Evolutionary conservation across 495 filamentous ascomycete genomes (phyloP).

Genomic region (Neurospora sublineolata): DNA sequence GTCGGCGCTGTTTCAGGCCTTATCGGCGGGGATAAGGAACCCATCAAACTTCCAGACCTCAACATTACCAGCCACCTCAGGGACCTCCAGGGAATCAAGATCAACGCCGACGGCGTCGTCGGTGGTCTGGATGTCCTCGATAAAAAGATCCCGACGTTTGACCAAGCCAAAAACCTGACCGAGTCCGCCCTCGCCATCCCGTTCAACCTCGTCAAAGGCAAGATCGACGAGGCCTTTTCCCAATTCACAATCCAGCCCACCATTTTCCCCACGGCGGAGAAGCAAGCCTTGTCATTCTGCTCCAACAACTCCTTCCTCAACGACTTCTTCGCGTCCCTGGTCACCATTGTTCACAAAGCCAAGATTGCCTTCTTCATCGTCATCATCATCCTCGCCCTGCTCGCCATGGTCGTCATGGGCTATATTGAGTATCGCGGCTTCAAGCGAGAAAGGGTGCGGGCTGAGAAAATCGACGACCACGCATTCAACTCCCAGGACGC

Average conservation of each 20-base stretch:
- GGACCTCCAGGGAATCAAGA: constrained; percentile 55
- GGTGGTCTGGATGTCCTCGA: constrained; percentile 57
- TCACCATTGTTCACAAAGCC: constrained; percentile 46
- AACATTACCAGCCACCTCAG: constrained; percentile 48
- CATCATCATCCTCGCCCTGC: constrained; percentile 54
- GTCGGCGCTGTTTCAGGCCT: not conserved
- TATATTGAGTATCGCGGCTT: constrained; percentile 71
- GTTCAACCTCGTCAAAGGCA: constrained; percentile 63
- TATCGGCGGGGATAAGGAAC: constrained; percentile 25
- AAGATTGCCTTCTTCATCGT: constrained; percentile 64
- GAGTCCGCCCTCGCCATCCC: constrained; percentile 59
- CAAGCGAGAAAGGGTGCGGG: constrained; percentile 56
- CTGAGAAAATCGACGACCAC: constrained; percentile 51
- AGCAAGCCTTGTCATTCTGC: constrained; percentile 77
- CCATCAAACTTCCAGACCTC: constrained; percentile 29
- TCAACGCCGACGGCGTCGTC: constrained; percentile 52
- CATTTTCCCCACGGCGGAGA: constrained; percentile 67
- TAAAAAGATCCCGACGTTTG: constrained; percentile 67
- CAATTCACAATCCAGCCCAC: constrained; percentile 57
- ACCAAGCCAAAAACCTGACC: constrained; percentile 67
- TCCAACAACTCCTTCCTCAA: constrained; percentile 72
- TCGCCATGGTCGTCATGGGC: constrained; percentile 65
- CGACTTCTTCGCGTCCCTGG: constrained; percentile 70
- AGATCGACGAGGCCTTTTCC: constrained; percentile 54
- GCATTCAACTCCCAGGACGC: constrained; percentile 74